Evolutionary conservation across 495 filamentous ascomycete genomes (phyloP).

Genomic region (Pyronema omphalodes): DNA sequence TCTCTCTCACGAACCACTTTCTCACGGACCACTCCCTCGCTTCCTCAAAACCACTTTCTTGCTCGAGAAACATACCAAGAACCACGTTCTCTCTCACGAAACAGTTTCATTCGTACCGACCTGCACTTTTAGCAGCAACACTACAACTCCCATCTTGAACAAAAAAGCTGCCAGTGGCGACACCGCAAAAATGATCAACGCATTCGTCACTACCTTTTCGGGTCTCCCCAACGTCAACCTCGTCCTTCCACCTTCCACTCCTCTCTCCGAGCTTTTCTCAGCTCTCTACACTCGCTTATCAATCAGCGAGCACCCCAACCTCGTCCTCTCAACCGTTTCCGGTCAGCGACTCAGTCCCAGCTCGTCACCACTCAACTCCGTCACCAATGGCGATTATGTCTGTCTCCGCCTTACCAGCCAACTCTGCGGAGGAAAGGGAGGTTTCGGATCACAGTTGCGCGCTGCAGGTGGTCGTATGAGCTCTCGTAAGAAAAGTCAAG

Average conservation of each 20-base stretch:
- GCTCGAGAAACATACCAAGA: too few species aligned
- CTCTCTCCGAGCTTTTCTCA: slow-evolving; percentile 45
- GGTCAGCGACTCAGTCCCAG: slow-evolving; percentile 44
- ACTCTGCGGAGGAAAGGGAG: slow-evolving; percentile 82
- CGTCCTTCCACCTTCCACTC: slow-evolving; percentile 44
- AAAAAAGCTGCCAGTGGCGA: not conserved
- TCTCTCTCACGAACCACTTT: too few species aligned
- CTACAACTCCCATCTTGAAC: not conserved
- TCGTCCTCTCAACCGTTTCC: slow-evolving; percentile 65
- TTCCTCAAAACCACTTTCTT: too few species aligned
- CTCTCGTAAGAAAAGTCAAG: slow-evolving; percentile 71
- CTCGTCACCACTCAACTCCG: slow-evolving; percentile 32
- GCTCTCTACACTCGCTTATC: slow-evolving; percentile 49
- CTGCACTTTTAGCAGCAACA: not conserved
- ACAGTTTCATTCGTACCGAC: too few species aligned
- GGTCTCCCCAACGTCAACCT: slow-evolving; percentile 63
- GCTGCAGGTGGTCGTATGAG: slow-evolving; percentile 97
- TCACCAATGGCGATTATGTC: slow-evolving; percentile 43
- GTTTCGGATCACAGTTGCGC: slow-evolving; percentile 91
- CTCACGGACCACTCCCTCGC: too few species aligned
- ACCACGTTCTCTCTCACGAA: too few species aligned
- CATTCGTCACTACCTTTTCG: slow-evolving; percentile 65
- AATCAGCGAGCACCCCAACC: slow-evolving; percentile 31
- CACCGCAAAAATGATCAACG: slow-evolving; percentile 39
- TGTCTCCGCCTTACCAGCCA: slow-evolving; percentile 58